Percentiles rank a stretch among this genome's conserved stretches.
Conservation (phyloP, 768 basidiomycete species). For the Lanmaoa rubissima region DNA sequence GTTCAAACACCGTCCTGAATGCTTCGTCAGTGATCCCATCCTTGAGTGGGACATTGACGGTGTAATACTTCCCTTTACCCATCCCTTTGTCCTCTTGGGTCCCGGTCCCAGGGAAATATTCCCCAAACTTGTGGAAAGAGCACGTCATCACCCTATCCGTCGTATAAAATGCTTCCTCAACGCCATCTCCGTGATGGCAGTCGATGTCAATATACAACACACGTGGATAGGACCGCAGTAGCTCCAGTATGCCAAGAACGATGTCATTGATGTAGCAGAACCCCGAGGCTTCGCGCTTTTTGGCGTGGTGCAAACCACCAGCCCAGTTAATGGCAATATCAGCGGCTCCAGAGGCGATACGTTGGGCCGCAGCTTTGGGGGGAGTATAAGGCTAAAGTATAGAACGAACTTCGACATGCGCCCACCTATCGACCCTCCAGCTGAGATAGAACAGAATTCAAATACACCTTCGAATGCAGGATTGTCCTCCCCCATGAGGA, state of each 20-base stretch:
- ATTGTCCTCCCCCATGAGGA: slow-evolving; percentile 85
- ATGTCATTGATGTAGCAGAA: slow-evolving; percentile 99
- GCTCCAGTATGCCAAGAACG: slow-evolving; percentile 89
- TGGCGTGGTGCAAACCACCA: slow-evolving; percentile 98
- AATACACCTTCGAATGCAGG: slow-evolving; percentile 96
- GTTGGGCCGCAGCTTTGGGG: slow-evolving; percentile 68
- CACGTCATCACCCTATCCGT: slow-evolving; percentile 97
- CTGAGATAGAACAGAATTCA: slow-evolving; percentile 95
- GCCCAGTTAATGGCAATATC: slow-evolving; percentile 96
- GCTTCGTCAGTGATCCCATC: slow-evolving; percentile 93
- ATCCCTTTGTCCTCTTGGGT: slow-evolving; percentile 84
- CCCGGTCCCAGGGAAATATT: slow-evolving; percentile 73
- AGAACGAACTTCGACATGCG: not conserved
- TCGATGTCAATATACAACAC: slow-evolving; percentile 98
- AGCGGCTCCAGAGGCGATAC: slow-evolving; percentile 73
- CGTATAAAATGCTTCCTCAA: slow-evolving; percentile 98
- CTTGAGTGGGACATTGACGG: slow-evolving; percentile 90
- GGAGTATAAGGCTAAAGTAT: not conserved
- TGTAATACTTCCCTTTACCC: slow-evolving; percentile 81
- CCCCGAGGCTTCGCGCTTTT: slow-evolving; percentile 95
- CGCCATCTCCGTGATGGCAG: slow-evolving; percentile 97
- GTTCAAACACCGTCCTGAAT: slow-evolving; percentile 87
- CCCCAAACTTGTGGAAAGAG: slow-evolving; percentile 96
- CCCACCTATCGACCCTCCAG: slow-evolving; percentile 90
- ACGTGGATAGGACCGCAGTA: slow-evolving; percentile 79